Evolutionary conservation across 352 stramenopile species (phyloP).

Genomic region (Halophytophthora polymorphica): DNA sequence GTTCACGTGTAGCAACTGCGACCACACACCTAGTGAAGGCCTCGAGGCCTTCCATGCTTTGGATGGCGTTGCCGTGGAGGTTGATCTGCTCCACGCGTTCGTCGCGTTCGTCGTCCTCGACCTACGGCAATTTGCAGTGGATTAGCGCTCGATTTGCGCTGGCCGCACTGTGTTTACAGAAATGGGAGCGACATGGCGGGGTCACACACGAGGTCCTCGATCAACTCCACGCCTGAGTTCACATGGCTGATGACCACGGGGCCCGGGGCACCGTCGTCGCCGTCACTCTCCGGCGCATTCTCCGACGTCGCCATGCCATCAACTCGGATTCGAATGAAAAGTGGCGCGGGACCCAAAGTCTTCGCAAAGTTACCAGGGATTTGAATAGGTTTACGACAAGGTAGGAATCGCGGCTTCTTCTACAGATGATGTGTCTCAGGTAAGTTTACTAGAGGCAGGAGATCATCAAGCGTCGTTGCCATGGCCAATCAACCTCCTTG

Average conservation of each 20-base stretch:
- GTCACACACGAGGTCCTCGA: conserved; percentile 31
- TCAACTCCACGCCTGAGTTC: conserved; percentile 11
- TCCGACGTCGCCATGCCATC: not conserved
- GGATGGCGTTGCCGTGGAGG: conserved; percentile 68
- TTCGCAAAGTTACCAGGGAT: too few species aligned
- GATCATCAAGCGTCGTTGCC: too few species aligned
- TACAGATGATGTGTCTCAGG: too few species aligned
- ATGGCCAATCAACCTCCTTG: too few species aligned
- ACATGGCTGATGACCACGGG: conserved; percentile 10
- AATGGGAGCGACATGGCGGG: not conserved
- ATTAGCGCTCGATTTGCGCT: not conserved
- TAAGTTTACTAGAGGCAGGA: too few species aligned
- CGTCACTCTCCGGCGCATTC: too few species aligned
- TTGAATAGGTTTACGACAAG: too few species aligned
- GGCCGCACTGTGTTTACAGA: conserved; percentile 2
- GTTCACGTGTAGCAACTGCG: too few species aligned
- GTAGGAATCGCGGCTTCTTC: too few species aligned
- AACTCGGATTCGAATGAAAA: not conserved
- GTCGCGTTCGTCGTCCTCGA: conserved; percentile 32
- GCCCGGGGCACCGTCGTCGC: not conserved
- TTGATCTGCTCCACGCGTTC: conserved; percentile 70
- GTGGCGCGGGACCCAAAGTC: too few species aligned
- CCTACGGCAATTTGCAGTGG: conserved; percentile 8
- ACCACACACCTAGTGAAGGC: conserved; percentile 44
- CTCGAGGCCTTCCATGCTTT: conserved; percentile 65